phyloP scores from a whole-genome alignment of 140 eudicot genomes.

The Anethum foeniculum region DNA sequence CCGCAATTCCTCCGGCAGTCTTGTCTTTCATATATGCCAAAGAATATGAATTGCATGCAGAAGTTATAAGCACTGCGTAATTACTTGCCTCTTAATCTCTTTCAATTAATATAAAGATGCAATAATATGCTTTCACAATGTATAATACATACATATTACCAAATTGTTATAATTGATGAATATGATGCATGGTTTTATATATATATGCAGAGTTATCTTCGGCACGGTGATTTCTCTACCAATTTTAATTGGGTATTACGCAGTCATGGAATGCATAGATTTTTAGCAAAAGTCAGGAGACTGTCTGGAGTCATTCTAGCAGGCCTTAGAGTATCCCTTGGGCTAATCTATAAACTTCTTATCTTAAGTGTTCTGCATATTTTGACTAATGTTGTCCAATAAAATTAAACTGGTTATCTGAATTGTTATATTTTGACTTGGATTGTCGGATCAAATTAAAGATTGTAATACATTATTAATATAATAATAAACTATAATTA shows the following conservation, averaged over 20 bases:
- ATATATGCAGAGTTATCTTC: constrained; percentile 37
- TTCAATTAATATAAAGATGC: not conserved
- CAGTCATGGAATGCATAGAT: constrained; percentile 20
- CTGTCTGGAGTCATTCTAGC: no score
- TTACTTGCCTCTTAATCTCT: constrained; percentile 1
- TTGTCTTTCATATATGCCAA: constrained; percentile 57
- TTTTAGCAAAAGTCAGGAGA: not conserved
- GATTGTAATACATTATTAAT: no score
- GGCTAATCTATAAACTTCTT: no score
- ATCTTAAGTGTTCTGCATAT: no score
- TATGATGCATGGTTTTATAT: not conserved
- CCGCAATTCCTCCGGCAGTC: constrained; percentile 56
- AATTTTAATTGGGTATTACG: constrained; percentile 47
- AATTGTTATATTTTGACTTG: no score
- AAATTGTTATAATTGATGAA: no score
- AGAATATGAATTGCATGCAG: constrained; percentile 62
- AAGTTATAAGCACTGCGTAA: constrained; percentile 78
- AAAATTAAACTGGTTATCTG: no score
- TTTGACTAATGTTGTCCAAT: no score
- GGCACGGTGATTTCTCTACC: constrained; percentile 74
- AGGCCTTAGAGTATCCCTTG: no score
- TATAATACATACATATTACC: no score
- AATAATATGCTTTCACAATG: not conserved
- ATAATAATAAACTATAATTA: no score
- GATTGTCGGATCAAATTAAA: no score